Conservation (phyloP, 257 asterid genomes). For the Penstemon newberryi region DNA sequence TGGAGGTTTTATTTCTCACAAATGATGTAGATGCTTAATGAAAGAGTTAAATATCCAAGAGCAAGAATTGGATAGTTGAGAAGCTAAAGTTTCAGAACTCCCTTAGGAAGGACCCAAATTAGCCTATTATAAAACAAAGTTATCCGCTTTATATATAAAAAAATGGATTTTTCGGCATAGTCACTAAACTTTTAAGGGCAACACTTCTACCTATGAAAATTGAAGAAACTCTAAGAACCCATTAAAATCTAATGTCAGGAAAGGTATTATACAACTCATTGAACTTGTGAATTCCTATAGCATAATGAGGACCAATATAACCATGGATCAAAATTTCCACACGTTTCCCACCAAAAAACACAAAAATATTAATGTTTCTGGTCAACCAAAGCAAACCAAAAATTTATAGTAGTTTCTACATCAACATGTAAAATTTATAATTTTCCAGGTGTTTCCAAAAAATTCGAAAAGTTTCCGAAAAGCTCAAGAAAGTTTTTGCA, state of each 20-base stretch:
- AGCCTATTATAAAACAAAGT: background rate
- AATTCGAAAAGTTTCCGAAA: no score
- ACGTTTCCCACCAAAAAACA: no score
- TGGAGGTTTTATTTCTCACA: background rate
- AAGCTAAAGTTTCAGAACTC: background rate
- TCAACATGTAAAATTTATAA: no score
- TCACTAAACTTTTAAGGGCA: background rate
- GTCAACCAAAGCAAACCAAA: no score
- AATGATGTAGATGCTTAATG: slow-evolving; percentile 20
- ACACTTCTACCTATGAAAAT: slow-evolving; percentile 16
- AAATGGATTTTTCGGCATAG: background rate
- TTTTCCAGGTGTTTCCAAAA: no score
- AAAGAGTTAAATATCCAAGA: slow-evolving; percentile 20
- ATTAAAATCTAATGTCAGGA: slow-evolving; percentile 1
- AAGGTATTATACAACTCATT: background rate
- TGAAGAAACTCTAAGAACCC: slow-evolving; percentile 5
- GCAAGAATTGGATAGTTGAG: slow-evolving; percentile 3
- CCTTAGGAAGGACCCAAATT: slow-evolving; percentile 14
- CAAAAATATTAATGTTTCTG: no score
- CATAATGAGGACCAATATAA: slow-evolving; percentile 13
- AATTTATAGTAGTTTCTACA: no score
- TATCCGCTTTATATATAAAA: background rate
- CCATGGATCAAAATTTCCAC: no score
- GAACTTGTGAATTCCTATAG: slow-evolving; percentile 14
- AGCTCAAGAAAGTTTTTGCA: no score